Evolutionary conservation across 31 red algal species (phyloP), one percentile per base, ranked within the genome.

Genomic region (Bonnemaisonia californica): DNA sequence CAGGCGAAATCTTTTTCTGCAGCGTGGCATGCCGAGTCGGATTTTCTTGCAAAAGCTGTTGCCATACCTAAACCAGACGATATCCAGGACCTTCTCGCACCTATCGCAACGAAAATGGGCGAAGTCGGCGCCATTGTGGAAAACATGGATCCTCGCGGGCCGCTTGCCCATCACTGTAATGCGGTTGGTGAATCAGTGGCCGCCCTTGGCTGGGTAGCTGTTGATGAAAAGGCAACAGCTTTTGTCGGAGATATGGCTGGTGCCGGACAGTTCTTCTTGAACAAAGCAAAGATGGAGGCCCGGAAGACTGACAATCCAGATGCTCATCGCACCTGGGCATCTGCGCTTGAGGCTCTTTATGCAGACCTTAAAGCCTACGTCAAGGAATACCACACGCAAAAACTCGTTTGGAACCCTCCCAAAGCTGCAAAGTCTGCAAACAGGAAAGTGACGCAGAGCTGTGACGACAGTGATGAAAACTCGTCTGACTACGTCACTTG

Each of bases 311-410:
- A 77, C 29, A 79, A 96, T 4, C 79, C 85, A 26, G 60, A 72
- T 21, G 67, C 66, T 12, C 87, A 91, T 63, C 79, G 89, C 22
- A 24, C 41, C 21, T 96, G 83, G 83, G 81, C 81, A 13, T 51
- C 34, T 38, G 54, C 71, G 23, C 57, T 96, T 71, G 55, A 85
- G 40, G 45, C 71, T 45, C 34, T 96, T 54, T 87, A 68, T 59
- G 64, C 34, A 21, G 88, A 86, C 16, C 80, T 92, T 12, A 96
- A 96, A 51, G 88, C 83, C 40, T 96, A 96, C 56, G 84, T 96
- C 35, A 96, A 96, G 62, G 87, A 91, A 69, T 77, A 87, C 67
- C 93, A 96, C 47, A 96, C 93, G 22, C 74, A 85, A 48, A 64
- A 57, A 35, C 73, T 96, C 4, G 56, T 74, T 57, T 96, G 88